phyloP scores from a whole-genome alignment of 345 rosid genomes.

The Eucalyptus sp. region DNA sequence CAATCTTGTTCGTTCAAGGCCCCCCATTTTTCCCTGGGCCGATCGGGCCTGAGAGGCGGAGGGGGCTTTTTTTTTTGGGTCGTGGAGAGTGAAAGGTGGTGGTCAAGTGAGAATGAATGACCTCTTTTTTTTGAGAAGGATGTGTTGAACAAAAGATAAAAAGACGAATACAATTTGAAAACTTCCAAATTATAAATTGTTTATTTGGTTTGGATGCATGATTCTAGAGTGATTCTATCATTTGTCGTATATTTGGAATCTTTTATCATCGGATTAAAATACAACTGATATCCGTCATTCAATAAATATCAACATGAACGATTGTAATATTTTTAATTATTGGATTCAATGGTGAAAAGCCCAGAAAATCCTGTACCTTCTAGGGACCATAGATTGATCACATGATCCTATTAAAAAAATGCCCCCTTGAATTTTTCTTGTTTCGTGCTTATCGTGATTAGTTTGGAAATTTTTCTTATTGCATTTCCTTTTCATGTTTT shows the following conservation, averaged over 20 bases:
- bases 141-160: background rate
- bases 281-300: fast-evolving
- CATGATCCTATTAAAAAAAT: background rate
- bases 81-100: background rate
- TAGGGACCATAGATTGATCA: background rate
- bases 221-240: background rate
- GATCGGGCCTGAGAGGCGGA: background rate
- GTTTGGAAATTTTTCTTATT: background rate
- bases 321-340: background rate
- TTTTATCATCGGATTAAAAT: background rate
- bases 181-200: background rate
- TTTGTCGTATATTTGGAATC: fast-evolving
- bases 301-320: fast-evolving
- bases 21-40: background rate
- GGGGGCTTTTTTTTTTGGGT: background rate
- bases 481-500: background rate
- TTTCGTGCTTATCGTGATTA: background rate
- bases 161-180: background rate
- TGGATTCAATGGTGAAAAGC: background rate
- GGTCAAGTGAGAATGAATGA: background rate
- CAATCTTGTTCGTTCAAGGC: background rate
- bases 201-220: background rate
- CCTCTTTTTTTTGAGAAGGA: background rate
- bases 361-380: background rate
- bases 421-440: background rate